Percentiles rank a stretch among this genome's conserved stretches.
These are phyloP conservation scores for Talaromyces marneffei DNA, from an alignment of 2,329 filamentous ascomycete species.

Conservation along the genomic window DNA sequence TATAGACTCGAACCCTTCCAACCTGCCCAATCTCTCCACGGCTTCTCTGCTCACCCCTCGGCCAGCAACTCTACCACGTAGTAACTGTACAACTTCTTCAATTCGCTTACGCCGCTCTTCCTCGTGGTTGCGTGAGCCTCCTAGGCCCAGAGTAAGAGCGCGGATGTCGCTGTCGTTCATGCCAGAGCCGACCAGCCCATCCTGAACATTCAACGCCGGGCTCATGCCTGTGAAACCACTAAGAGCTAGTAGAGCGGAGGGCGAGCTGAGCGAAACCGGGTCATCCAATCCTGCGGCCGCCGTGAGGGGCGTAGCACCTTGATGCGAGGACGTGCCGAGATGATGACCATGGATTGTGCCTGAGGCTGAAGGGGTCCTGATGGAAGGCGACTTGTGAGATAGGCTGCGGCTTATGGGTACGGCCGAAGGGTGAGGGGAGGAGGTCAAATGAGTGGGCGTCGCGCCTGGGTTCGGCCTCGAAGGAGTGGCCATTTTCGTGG, in stretches of 20 bases:
- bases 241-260: slow-evolving; percentile 41
- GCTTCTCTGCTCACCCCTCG: slow-evolving; percentile 41
- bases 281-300: slow-evolving; percentile 35
- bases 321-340: slow-evolving; percentile 34
- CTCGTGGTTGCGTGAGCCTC: slow-evolving; percentile 33
- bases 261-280: slow-evolving; percentile 40
- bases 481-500: slow-evolving; percentile 38
- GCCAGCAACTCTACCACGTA: slow-evolving; percentile 37
- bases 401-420: slow-evolving; percentile 36
- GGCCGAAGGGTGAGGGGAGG: slow-evolving; percentile 40
- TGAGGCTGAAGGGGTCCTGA: slow-evolving; percentile 39
- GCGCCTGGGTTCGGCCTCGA: slow-evolving; percentile 38
- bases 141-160: slow-evolving; percentile 33
- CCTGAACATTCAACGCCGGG: slow-evolving; percentile 35
- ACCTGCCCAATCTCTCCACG: slow-evolving; percentile 37
- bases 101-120: slow-evolving; percentile 38
- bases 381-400: slow-evolving; percentile 42
- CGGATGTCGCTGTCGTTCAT: slow-evolving; percentile 38
- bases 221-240: slow-evolving; percentile 38
- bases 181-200: slow-evolving; percentile 29
- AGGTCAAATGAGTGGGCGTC: slow-evolving; percentile 40
- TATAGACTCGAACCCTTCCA: slow-evolving; percentile 43
- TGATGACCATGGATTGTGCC: slow-evolving; percentile 32
- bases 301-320: slow-evolving; percentile 40
- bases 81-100: slow-evolving; percentile 35